These are phyloP conservation scores for Drechslerella dactyloides DNA, from an alignment of 2,329 filamentous ascomycete species.

Conservation along the genomic window DNA sequence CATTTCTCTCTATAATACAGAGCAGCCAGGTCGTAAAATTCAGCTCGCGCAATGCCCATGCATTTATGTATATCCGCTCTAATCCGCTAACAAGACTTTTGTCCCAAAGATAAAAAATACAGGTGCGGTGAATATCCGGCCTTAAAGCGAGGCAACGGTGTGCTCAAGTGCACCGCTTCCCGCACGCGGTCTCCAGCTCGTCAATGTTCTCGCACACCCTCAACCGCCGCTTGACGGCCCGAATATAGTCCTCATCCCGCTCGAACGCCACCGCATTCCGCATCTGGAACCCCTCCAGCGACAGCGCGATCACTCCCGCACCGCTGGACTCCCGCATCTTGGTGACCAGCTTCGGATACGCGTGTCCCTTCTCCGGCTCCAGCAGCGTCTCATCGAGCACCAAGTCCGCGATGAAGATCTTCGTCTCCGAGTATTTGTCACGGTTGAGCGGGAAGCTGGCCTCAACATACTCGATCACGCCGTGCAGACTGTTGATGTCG, in stretches of 20 bases:
- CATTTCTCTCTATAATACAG: too few relatives aligned
- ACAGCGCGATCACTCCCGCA: slow-evolving; percentile 19
- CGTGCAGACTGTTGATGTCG: slow-evolving; percentile 34
- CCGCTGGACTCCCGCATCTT: slow-evolving; percentile 13
- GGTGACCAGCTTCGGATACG: slow-evolving; percentile 26
- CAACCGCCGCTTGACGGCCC: slow-evolving; percentile 12
- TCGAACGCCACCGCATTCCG: slow-evolving; percentile 24
- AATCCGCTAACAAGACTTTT: too few relatives aligned
- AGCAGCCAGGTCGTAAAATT: too few relatives aligned
- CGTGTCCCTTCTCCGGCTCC: slow-evolving; percentile 14
- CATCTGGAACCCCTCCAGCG: slow-evolving; percentile 38
- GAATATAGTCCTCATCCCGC: slow-evolving; percentile 8
- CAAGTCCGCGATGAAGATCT: slow-evolving; percentile 13
- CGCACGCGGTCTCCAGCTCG: slow-evolving; percentile 39
- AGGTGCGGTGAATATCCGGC: too few relatives aligned
- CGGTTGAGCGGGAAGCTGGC: slow-evolving; percentile 43
- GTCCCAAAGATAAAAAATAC: background rate
- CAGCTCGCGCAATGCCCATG: too few relatives aligned
- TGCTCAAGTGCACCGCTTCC: slow-evolving; percentile 34
- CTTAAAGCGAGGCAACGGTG: too few relatives aligned
- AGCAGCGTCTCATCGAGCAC: slow-evolving; percentile 26
- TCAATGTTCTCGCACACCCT: slow-evolving; percentile 42
- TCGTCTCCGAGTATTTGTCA: slow-evolving; percentile 24
- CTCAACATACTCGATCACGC: slow-evolving; percentile 35
- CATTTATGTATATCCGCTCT: too few relatives aligned